Conservation (phyloP, 306 rosid species). For the Quercus ilex region DNA sequence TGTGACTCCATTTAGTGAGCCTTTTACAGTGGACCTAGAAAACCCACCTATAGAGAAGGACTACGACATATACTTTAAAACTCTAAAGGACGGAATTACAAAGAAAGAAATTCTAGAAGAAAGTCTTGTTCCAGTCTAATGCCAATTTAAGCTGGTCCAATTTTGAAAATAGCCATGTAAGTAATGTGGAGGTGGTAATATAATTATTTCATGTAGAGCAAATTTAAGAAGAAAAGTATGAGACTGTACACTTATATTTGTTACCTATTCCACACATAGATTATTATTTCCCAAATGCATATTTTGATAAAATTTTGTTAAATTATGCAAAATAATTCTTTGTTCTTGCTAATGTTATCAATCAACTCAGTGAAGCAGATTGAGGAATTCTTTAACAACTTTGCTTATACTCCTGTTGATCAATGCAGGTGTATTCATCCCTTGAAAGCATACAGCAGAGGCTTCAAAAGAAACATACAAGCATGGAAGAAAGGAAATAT, state of each 20-base stretch:
- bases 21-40: slow-evolving; percentile 73
- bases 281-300: no score
- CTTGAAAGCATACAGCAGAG: background rate
- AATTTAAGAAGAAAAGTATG: background rate
- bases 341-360: background rate
- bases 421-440: background rate
- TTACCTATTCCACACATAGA: background rate
- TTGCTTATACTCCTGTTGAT: background rate
- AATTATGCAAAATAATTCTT: background rate
- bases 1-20: slow-evolving; percentile 80
- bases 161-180: background rate
- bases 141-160: background rate
- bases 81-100: slow-evolving; percentile 72
- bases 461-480: background rate
- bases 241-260: background rate
- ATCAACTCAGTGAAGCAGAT: background rate
- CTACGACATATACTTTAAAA: slow-evolving; percentile 59
- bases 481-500: background rate
- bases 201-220: background rate
- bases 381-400: background rate
- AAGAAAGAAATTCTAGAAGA: slow-evolving; percentile 72
- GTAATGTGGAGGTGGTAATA: background rate
- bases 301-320: background rate
- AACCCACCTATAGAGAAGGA: slow-evolving; percentile 85
- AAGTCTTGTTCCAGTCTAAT: slow-evolving; percentile 49